Base-by-base conservation (phyloP, 192 early-diverging fungal species). In the Coemansia sp. region DNA sequence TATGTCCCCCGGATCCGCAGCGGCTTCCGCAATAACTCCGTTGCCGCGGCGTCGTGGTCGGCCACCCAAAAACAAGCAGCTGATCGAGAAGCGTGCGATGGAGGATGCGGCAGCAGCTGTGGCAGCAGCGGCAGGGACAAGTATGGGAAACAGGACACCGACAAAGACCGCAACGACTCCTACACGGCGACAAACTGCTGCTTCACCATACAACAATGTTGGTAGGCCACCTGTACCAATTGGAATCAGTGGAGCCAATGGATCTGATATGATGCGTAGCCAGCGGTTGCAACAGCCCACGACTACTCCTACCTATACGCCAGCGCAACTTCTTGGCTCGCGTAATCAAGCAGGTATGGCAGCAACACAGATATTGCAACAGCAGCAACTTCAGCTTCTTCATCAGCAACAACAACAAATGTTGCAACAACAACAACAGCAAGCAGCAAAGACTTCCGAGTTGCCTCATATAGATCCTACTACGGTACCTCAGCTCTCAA, bases 41-140 rank as follows among this genome's bases (percentile, higher is more conserved):
- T 22, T 58, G 27, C 72, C 64, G n/a, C 58, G 39, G 38, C 54
- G 64, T 8, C 71, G 71, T 25, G 71, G 71, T 0, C 59, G 71
- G 10, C 71, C 71, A 17, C 71, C 71, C 27, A 74, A 74, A 52
- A 74, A 74, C 43, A 63, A 67, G 60, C 59, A 67, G 55, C 64
- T 74, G 13, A 74, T 74, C 24, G 45, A 67, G 43, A 54, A 66
- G 55, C 71, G 64, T 9, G 71, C 63, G 5, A 58, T 55, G 50
- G 71, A 74, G 44, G 64, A 66, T 34, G 71, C 71, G 0, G 70
- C 70, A 1, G 68, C 61, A 3, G 44, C 54, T 3, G 63, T 58
- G 2, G 64, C 64, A 15, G 50, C 41, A 14, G 36, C 29, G 51
- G 46, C n/a, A n/a, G n/a, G n/a, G n/a, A n/a, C n/a, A n/a, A n/a